phyloP scores from a whole-genome alignment of 1,284 basidiomycete species.

The Wallemia mellicola region DNA sequence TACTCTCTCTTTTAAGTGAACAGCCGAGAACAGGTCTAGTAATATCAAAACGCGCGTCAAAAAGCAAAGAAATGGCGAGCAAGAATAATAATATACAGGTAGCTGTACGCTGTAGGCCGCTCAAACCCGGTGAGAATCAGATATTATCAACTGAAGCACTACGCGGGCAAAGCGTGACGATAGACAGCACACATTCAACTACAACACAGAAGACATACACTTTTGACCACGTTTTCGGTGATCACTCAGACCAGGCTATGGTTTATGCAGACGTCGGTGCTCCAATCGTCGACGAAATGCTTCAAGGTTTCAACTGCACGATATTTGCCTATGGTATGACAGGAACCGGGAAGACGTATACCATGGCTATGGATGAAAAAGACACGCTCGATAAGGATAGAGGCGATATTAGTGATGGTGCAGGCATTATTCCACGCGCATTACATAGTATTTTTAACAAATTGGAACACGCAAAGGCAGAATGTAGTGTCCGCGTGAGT shows the following conservation, averaged over 20 bases:
- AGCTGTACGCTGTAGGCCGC: not conserved
- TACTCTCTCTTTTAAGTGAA: not conserved
- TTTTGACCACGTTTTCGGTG: slow-evolving; percentile 80
- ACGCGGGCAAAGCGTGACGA: not conserved
- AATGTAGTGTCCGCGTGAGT: slow-evolving; percentile 80
- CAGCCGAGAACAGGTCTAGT: not conserved
- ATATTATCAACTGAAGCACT: not conserved
- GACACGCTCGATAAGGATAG: slow-evolving; percentile 39
- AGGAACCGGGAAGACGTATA: slow-evolving; percentile 86
- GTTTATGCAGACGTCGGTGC: slow-evolving; percentile 79
- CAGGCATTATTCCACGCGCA: slow-evolving; percentile 92
- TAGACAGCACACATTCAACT: not conserved
- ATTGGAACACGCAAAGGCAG: slow-evolving; percentile 40
- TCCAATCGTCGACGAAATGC: slow-evolving; percentile 72
- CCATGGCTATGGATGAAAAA: slow-evolving; percentile 13
- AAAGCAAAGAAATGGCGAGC: not conserved
- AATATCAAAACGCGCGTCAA: not conserved
- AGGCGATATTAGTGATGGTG: slow-evolving; percentile 57
- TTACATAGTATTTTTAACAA: slow-evolving; percentile 75
- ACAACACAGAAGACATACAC: slow-evolving; percentile 42
- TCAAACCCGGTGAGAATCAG: not conserved
- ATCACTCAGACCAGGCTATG: slow-evolving; percentile 84
- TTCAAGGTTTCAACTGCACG: slow-evolving; percentile 90
- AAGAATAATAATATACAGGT: not conserved
- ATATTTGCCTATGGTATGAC: slow-evolving; percentile 98